Base-by-base conservation (phyloP, 2,329 filamentous ascomycete species). In the Byssochlamys sp. region DNA sequence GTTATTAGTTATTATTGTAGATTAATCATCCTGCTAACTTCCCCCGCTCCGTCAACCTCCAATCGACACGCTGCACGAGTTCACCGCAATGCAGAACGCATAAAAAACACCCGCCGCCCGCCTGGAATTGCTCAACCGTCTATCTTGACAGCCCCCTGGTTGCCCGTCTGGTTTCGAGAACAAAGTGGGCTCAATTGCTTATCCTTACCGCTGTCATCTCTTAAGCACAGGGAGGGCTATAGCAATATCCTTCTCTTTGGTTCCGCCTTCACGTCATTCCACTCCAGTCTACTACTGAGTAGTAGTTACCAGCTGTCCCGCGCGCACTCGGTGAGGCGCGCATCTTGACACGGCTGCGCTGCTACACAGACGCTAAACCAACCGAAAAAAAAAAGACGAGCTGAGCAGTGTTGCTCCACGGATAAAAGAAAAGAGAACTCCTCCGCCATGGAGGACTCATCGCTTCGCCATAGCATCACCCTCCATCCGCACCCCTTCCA, bases 401-500 rank as follows among this genome's bases (percentile, higher is more conserved):
- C 27, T 35, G 39, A 24, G 25, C 25, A 9, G 49, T 14, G 19
- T 26, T 28, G 3, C 49, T 28, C 25, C 25, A 51, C 24, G 27
- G 49, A 51, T 26, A 51, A 51, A 49, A 26, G 28, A 53, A 35
- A 33, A 53, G 11, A 31, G 9, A 19, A 29, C 12, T 26, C 49
- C 24, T 28, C 6, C 49, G 27, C 6, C 35, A 61, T 61, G 60
- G 59, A 62, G 28, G 54, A 62, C 54, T 52, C 58, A 2, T 28
- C 58, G 11, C 55, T 59, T 25, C 63, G 58, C 45, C 58, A 58
- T 55, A 58, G 58, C 29, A 63, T 60, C 48, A 55, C 62, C 9
- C 56, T 61, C 55, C 62, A 63, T 52, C 62, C 59, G 24, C 62
- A 60, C 54, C 61, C 61, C 35, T 62, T 62, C 55, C 55, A 58